A percentile compares a stretch with the other conserved stretches of the same genome.
Conservation (phyloP, 2,329 filamentous ascomycete species). For the Tolypocladium capitatum region DNA sequence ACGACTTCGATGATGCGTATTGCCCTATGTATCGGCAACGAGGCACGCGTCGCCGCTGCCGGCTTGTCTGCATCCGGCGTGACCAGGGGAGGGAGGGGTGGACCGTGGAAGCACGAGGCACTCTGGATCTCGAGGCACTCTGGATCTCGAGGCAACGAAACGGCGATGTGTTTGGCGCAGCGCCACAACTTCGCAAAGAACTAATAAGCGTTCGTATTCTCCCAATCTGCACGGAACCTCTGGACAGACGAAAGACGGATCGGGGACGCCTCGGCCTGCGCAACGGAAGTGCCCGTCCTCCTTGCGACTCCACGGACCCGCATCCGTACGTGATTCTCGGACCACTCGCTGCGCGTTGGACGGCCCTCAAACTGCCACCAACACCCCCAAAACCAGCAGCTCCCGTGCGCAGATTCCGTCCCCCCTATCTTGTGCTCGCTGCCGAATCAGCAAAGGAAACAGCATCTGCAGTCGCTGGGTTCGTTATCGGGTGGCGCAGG, state of each 20-base stretch:
- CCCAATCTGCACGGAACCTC: too few relatives aligned
- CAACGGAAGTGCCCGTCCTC: too few relatives aligned
- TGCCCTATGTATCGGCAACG: background rate
- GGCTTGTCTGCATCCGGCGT: background rate
- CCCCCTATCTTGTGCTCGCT: background rate
- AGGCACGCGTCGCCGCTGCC: background rate
- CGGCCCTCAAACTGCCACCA: background rate
- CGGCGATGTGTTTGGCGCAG: background rate
- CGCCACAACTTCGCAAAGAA: background rate
- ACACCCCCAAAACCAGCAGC: background rate
- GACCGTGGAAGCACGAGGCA: background rate
- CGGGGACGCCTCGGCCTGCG: too few relatives aligned
- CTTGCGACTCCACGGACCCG: background rate
- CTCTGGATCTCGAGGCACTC: conserved; percentile 1
- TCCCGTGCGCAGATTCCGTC: background rate
- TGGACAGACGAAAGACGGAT: too few relatives aligned
- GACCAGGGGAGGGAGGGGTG: background rate
- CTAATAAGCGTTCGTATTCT: background rate
- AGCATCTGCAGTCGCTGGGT: background rate
- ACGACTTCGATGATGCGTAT: background rate
- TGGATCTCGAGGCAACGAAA: background rate
- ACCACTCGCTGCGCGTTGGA: background rate
- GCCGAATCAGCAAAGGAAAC: background rate
- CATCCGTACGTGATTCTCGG: background rate
- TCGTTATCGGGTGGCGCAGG: background rate